Base-by-base conservation (phyloP, 140 eudicot species). In the Erigeron philadelphicus region DNA sequence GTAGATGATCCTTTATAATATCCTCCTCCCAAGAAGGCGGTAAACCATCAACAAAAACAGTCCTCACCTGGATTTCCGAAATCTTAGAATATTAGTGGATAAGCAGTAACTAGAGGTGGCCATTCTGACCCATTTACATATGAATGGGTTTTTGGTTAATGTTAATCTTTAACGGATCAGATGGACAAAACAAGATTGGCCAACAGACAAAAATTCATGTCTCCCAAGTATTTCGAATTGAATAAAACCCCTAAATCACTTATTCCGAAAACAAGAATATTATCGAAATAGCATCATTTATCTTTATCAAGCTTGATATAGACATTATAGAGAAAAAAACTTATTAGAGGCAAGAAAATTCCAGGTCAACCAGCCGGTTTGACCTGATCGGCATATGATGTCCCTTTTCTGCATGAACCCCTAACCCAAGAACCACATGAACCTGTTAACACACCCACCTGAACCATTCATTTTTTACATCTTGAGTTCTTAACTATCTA, bases 11-110 rank as follows among this genome's bases (percentile, higher is more conserved):
- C 67, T 76, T 83, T 64, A 83, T 81, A 61, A 81, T 76, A 42
- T 80, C 88, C 68, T 83, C 88, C 52, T 80, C 88, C 88, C 88
- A 83, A 61, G 79, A 71, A 45, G 85, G 77, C 23, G 88, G 88
- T 46, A 83, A 79, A 17, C 88, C 88, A 55, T 83, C 88, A 40
- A 83, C 78, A 77, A 83, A 83, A 19, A 83, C 88, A 7, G 88
- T 80, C 68, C 79, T 78, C 52, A 83, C 88, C 88, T 83, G 58
- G 9, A 76, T 65, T 71, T 55, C 61, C 61, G 64, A 40, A 70
- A 19, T 17, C 4, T 19, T 9, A 72, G 45, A 4, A 18, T 46
- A 50, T 31, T 31, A 31, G 38, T 31, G 38, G 38, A 31, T 31
- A 31, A 4, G 38, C 4, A 2, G 38, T 31, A 31, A 31, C 38